Evolutionary conservation across 257 asterid genomes (phyloP), one percentile per base, ranked within the genome.

Genomic region (Fraxinus anomala): DNA sequence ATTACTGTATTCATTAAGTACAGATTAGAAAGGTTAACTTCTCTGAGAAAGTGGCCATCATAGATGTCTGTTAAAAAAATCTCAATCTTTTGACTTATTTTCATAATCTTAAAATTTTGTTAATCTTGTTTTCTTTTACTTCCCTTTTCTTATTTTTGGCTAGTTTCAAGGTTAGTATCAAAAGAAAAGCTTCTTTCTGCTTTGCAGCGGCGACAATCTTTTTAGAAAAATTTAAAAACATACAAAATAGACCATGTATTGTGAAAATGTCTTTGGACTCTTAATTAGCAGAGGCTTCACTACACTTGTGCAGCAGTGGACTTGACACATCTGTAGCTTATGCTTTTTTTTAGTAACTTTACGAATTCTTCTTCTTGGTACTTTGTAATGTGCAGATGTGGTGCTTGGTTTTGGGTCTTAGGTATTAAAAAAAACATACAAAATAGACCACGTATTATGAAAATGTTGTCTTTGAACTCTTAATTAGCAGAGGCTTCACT

Each of bases 1-100:
- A 19, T 54, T n/a, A 54, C 9, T 16, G 24, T 54, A 17, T 69
- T 68, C 65, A 54, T 16, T 5, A 49, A 49, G 61, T 49, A 3
- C 1, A 49, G 6, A 49, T 23, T 0, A 13, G 21, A 49, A 49
- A 49, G 23, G 61, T 49, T 49, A 47, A 47, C 56, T 47, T 13
- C 14, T 4, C 12, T 49, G 82, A 69, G 34, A 69, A 69, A 33
- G 49, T 30, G 47, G 23, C 28, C 73, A 69, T 69, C 49, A 31
- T 30, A 16, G 73, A 69, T 69, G 49, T 69, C 24, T 24, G 73
- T 33, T 39, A 40, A 40, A 51, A 17, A 33, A 49, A 13, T 6
- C 42, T 37, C 7, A 1, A 37, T 37, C 42, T 7, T 37, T 37
- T 37, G 42, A 37, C 42, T 37, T 6, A 37, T 37, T 6, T 37